These are phyloP conservation scores for Mitragyna speciosa DNA, from an alignment of 257 asterid species.

Conservation along the genomic window DNA sequence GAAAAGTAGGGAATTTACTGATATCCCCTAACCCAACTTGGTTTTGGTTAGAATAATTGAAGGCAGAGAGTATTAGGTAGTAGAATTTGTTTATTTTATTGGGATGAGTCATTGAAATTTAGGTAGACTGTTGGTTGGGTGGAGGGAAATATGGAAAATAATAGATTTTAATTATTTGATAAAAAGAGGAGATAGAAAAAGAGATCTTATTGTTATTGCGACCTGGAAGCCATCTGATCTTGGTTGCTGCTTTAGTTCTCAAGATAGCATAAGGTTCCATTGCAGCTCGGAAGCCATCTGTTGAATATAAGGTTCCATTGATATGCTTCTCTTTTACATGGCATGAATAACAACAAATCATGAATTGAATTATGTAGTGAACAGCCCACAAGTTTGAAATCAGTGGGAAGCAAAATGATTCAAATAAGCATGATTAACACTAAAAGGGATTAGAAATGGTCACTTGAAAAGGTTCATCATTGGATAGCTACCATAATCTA, in stretches of 20 bases:
- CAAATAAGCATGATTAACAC: slow-evolving; percentile 31
- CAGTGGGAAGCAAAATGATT: slow-evolving; percentile 41
- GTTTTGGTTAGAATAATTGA: too few relatives aligned
- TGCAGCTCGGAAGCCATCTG: too few relatives aligned
- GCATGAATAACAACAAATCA: background rate
- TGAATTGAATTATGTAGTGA: background rate
- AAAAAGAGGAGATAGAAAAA: slow-evolving; percentile 61
- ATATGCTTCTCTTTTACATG: background rate
- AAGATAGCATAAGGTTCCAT: too few relatives aligned
- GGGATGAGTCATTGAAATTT: too few relatives aligned
- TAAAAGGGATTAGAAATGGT: slow-evolving; percentile 20
- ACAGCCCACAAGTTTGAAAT: background rate
- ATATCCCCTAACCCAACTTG: too few relatives aligned
- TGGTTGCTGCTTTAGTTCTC: slow-evolving; percentile 49
- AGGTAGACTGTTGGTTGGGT: too few relatives aligned
- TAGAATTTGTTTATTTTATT: too few relatives aligned
- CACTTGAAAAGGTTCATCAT: slow-evolving; percentile 26
- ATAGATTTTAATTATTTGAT: too few relatives aligned
- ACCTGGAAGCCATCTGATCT: slow-evolving; percentile 55
- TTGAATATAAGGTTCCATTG: background rate
- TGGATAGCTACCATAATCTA: background rate
- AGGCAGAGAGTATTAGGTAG: too few relatives aligned
- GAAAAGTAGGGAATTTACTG: too few relatives aligned
- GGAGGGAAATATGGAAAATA: too few relatives aligned
- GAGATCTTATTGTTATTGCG: slow-evolving; percentile 69